phyloP scores from a whole-genome alignment of 2,329 filamentous ascomycete species.

The Phyllosticta citribraziliensis region DNA sequence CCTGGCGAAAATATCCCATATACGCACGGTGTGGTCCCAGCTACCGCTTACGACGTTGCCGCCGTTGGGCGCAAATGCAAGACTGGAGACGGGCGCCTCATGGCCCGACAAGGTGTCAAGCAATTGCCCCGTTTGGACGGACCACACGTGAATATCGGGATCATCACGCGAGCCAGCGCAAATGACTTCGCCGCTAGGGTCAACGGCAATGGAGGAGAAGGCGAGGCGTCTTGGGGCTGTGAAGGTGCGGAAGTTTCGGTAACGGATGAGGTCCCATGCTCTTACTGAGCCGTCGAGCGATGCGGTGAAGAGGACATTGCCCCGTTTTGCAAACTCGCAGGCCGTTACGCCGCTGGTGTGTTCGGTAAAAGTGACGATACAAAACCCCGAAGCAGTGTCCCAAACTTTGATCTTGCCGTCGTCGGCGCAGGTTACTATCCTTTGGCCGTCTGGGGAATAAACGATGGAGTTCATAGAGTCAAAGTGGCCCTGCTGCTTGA shows the following conservation, averaged over 20 bases:
- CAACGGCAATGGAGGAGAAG: conserved; percentile 91
- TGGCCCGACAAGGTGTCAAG: conserved; percentile 86
- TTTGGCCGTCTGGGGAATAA: conserved; percentile 88
- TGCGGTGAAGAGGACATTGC: conserved; percentile 90
- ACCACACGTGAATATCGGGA: conserved; percentile 97
- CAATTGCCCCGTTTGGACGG: conserved; percentile 91
- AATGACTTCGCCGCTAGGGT: conserved; percentile 91
- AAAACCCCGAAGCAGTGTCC: conserved; percentile 95
- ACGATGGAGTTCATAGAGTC: conserved; percentile 89
- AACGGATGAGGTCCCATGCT: conserved; percentile 92
- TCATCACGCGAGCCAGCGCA: conserved; percentile 92
- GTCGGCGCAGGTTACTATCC: conserved; percentile 86
- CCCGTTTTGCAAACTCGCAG: conserved; percentile 89
- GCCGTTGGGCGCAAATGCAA: conserved; percentile 84
- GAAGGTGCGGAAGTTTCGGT: conserved; percentile 95
- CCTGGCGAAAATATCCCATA: conserved; percentile 91
- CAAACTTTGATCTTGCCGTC: conserved; percentile 98
- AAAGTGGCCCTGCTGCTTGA: conserved; percentile 96
- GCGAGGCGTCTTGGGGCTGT: conserved; percentile 85
- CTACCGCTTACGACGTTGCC: conserved; percentile 78
- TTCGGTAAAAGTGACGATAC: conserved; percentile 95
- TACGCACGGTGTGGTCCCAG: conserved; percentile 90
- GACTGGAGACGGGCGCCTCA: conserved; percentile 80
- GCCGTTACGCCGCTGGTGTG: conserved; percentile 90
- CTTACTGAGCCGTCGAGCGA: conserved; percentile 89